These are phyloP conservation scores for Ophiostoma fasciatum DNA, from an alignment of 2,329 filamentous ascomycete species.

Conservation along the genomic window DNA sequence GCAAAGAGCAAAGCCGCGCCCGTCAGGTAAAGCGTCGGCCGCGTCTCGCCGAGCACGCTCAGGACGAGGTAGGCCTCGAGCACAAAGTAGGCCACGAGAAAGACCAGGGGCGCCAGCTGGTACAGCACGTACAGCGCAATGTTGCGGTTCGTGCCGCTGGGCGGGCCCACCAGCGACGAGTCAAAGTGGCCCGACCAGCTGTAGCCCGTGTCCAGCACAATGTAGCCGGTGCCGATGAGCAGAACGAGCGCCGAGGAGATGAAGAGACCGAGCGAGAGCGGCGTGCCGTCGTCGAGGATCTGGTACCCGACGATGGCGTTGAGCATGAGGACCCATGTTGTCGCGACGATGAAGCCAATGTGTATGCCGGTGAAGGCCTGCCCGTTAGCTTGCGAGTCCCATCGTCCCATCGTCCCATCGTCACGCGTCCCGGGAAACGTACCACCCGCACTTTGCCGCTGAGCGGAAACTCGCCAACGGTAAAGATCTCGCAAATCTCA, in stretches of 20 bases:
- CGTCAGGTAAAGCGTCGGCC: slow-evolving; percentile 81
- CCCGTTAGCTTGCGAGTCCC: not conserved
- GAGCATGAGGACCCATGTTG: slow-evolving; percentile 78
- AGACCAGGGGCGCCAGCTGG: slow-evolving; percentile 75
- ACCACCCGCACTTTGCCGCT: slow-evolving; percentile 55
- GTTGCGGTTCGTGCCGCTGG: slow-evolving; percentile 46
- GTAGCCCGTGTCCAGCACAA: slow-evolving; percentile 85
- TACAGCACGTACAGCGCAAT: slow-evolving; percentile 91
- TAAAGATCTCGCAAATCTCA: slow-evolving; percentile 92
- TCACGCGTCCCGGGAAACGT: slow-evolving; percentile 20
- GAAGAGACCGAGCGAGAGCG: slow-evolving; percentile 65
- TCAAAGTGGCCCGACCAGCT: slow-evolving; percentile 70
- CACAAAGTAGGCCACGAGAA: slow-evolving; percentile 75
- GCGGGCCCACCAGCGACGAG: slow-evolving; percentile 37
- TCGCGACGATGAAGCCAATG: slow-evolving; percentile 76
- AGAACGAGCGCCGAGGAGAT: slow-evolving; percentile 53
- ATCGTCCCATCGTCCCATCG: not conserved
- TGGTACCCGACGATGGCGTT: slow-evolving; percentile 91
- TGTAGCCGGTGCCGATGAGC: slow-evolving; percentile 86
- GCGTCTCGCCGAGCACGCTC: slow-evolving; percentile 69
- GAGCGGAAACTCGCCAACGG: slow-evolving; percentile 77
- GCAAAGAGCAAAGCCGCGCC: slow-evolving; percentile 70
- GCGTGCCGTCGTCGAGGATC: slow-evolving; percentile 82
- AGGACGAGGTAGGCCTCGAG: slow-evolving; percentile 76
- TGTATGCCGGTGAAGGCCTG: slow-evolving; percentile 83